Evolutionary conservation across 176 grass and related monocot species (phyloP).

Genomic region (Saccharum spontaneum): DNA sequence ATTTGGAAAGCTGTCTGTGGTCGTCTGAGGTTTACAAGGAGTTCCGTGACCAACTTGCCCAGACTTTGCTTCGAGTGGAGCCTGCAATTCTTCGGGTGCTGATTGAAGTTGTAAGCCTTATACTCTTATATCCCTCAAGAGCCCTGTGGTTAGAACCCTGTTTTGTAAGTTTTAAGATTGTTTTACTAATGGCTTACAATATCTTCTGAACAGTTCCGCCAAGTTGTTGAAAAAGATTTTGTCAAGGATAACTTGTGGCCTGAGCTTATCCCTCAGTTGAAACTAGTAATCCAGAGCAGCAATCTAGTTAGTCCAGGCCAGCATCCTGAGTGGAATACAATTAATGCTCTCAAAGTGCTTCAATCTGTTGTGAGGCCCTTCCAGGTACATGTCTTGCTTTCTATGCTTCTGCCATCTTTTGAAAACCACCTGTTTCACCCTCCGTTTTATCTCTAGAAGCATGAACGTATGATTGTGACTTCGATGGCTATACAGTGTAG

Average conservation of each 20-base stretch:
- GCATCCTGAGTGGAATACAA: conserved; percentile 73
- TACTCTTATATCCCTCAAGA: background rate
- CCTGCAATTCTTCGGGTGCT: conserved; percentile 69
- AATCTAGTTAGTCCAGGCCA: conserved; percentile 52
- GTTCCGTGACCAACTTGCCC: conserved; percentile 58
- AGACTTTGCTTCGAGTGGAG: conserved; percentile 59
- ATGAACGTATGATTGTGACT: background rate
- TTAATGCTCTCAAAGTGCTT: conserved; percentile 77
- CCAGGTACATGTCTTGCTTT: conserved; percentile 53
- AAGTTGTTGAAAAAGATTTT: conserved; percentile 65
- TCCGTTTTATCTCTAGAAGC: conserved; percentile 4
- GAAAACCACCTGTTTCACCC: background rate
- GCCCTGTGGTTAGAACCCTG: background rate
- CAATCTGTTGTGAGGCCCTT: conserved; percentile 71
- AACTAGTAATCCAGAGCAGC: conserved; percentile 66
- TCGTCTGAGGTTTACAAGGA: conserved; percentile 46
- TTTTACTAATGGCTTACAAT: background rate
- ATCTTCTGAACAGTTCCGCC: conserved; percentile 53
- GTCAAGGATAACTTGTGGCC: conserved; percentile 85
- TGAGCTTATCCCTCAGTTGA: conserved; percentile 75
- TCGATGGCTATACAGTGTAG: background rate
- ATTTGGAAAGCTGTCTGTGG: conserved; percentile 28
- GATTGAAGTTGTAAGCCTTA: conserved; percentile 68
- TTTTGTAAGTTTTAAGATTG: background rate
- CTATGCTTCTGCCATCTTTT: background rate